A percentile compares a stretch with the other conserved stretches of the same genome.
phyloP scores from a whole-genome alignment of 1,284 basidiomycete genomes.

The Mycena citricolor region DNA sequence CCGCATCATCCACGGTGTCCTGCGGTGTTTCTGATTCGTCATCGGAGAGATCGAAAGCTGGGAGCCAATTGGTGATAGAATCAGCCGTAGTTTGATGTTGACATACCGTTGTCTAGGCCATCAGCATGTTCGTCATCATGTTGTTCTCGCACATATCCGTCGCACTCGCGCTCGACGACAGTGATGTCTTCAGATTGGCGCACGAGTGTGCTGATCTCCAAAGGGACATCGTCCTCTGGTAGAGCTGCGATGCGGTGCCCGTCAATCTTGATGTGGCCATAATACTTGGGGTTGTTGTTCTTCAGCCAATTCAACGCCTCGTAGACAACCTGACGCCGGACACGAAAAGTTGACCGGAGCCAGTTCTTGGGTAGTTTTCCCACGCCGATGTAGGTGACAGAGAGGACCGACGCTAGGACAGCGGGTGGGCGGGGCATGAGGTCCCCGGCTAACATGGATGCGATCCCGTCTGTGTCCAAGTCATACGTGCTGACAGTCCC shows the following conservation, averaged over 20 bases:
- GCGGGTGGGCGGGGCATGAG: slow-evolving; percentile 31
- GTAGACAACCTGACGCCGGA: slow-evolving; percentile 24
- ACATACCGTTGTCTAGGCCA: background rate
- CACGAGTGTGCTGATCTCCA: slow-evolving; percentile 26
- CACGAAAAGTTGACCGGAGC: slow-evolving; percentile 27
- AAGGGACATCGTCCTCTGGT: slow-evolving; percentile 33
- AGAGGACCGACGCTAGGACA: slow-evolving; percentile 32
- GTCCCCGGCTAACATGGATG: slow-evolving; percentile 30
- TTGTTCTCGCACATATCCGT: slow-evolving; percentile 30
- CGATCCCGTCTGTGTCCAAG: slow-evolving; percentile 26
- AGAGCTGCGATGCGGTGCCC: slow-evolving; percentile 25
- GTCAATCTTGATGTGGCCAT: slow-evolving; percentile 29
- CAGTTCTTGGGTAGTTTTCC: slow-evolving; percentile 19
- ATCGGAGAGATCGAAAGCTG: background rate
- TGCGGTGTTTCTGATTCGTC: background rate
- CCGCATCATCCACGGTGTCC: background rate
- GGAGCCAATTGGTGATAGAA: background rate
- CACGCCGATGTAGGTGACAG: slow-evolving; percentile 34
- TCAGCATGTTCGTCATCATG: background rate
- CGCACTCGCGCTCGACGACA: slow-evolving; percentile 28
- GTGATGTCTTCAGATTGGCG: slow-evolving; percentile 23
- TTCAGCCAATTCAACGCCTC: slow-evolving; percentile 36
- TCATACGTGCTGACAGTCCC: slow-evolving; percentile 35
- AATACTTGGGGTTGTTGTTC: slow-evolving; percentile 34
- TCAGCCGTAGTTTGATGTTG: no score